A percentile compares a stretch with the other conserved stretches of the same genome.
phyloP scores from a whole-genome alignment of 352 stramenopile species.

The Phytophthora pinifolia region DNA sequence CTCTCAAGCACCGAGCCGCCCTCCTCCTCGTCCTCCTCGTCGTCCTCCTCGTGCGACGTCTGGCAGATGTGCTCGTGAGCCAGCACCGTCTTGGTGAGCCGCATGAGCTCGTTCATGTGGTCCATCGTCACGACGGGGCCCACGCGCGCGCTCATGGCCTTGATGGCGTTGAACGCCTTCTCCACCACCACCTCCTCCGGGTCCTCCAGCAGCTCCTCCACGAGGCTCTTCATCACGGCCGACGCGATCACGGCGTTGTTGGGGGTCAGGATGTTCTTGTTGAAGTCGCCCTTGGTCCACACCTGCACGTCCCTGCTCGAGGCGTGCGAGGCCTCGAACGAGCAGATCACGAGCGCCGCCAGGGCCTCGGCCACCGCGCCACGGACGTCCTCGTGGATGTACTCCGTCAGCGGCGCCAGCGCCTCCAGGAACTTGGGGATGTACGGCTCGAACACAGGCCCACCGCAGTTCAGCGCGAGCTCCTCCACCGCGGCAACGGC shows the following conservation, averaged over 20 bases:
- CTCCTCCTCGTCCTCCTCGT: conserved; percentile 92
- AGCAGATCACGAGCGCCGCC: conserved; percentile 81
- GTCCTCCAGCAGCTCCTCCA: conserved; percentile 83
- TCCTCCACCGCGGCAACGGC: conserved; percentile 83
- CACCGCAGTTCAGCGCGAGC: conserved; percentile 78
- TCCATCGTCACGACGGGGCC: conserved; percentile 91
- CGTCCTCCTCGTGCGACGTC: conserved; percentile 87
- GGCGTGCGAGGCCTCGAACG: conserved; percentile 79
- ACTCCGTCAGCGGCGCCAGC: conserved; percentile 78
- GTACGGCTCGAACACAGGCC: conserved; percentile 76
- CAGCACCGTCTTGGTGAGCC: conserved; percentile 86
- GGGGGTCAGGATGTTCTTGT: conserved; percentile 72
- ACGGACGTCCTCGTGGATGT: conserved; percentile 88
- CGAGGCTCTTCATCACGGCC: conserved; percentile 76
- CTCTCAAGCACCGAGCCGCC: conserved; percentile 93
- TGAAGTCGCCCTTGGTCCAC: conserved; percentile 84
- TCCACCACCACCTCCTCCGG: conserved; percentile 90
- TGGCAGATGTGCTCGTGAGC: conserved; percentile 91
- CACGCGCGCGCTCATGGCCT: conserved; percentile 94
- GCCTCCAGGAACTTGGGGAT: conserved; percentile 83
- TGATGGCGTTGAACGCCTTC: conserved; percentile 95
- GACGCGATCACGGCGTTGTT: conserved; percentile 79
- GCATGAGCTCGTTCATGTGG: conserved; percentile 86
- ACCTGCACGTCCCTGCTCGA: conserved; percentile 79
- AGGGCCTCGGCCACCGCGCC: conserved; percentile 77